These are phyloP conservation scores for Chytriomyces hyalinus DNA, from an alignment of 192 early-diverging fungal species.

Conservation along the genomic window DNA sequence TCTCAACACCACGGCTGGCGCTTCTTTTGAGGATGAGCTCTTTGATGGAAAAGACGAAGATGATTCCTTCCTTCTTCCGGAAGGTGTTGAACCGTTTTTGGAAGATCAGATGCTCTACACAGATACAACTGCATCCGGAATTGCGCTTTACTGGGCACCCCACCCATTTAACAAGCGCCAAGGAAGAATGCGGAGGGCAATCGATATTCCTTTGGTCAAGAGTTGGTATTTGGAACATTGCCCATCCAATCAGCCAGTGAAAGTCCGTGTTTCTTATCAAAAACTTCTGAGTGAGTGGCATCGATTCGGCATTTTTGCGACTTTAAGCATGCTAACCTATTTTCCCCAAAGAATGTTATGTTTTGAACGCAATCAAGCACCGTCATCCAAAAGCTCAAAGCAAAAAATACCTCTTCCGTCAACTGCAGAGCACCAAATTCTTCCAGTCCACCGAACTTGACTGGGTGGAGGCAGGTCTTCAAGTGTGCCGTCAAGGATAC, in stretches of 20 bases:
- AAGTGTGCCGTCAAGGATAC: conserved; percentile 98
- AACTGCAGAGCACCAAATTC: conserved; percentile 96
- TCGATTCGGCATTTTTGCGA: neutral
- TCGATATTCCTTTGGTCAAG: conserved; percentile 94
- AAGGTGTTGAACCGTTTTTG: conserved; percentile 80
- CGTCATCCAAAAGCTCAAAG: conserved; percentile 86
- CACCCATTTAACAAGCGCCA: conserved; percentile 94
- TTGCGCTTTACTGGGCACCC: conserved; percentile 97
- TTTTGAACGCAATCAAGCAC: conserved; percentile 88
- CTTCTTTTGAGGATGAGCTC: conserved; percentile 64
- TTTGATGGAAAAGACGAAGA: conserved; percentile 49
- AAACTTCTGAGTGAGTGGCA: conserved; percentile 71
- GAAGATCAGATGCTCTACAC: conserved; percentile 78
- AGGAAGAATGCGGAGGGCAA: conserved; percentile 86
- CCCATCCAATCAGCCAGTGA: conserved; percentile 90
- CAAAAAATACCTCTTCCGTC: conserved; percentile 94
- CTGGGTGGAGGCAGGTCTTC: conserved; percentile 99
- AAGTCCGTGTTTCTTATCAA: conserved; percentile 98
- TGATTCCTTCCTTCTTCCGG: conserved; percentile 84
- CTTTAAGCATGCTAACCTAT: neutral
- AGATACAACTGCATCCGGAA: conserved; percentile 90
- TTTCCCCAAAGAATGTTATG: conserved; percentile 77
- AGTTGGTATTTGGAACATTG: conserved; percentile 98
- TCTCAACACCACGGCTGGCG: conserved; percentile 54
- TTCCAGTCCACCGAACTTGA: conserved; percentile 98